Percentiles rank a stretch among this genome's conserved stretches.
phyloP scores from a whole-genome alignment of 768 basidiomycete genomes.

The Melanogaster broomeanus region DNA sequence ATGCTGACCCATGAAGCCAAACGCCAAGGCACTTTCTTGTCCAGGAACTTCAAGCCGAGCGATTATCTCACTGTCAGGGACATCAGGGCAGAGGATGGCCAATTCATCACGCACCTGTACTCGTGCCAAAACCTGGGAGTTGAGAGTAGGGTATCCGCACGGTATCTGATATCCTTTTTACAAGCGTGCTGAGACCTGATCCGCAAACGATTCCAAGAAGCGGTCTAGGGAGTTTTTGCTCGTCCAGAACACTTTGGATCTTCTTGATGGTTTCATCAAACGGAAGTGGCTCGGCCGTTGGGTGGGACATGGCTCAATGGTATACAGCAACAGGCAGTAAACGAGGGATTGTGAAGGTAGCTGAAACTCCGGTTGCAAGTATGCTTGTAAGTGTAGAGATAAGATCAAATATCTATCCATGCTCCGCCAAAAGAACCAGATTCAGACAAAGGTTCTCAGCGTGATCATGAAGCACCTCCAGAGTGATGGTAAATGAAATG shows the following conservation, averaged over 20 bases:
- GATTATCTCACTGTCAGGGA: not conserved
- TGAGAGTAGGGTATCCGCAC: conserved; percentile 64
- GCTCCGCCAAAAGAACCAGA: too few species aligned
- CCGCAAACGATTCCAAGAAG: conserved; percentile 85
- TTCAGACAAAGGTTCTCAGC: too few species aligned
- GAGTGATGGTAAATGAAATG: too few species aligned
- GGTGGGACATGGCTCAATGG: conserved; percentile 12
- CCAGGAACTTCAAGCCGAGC: conserved; percentile 59
- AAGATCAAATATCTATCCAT: too few species aligned
- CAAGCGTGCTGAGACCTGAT: conserved; percentile 79
- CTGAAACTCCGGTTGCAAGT: too few species aligned
- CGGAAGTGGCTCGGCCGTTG: conserved; percentile 14
- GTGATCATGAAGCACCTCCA: too few species aligned
- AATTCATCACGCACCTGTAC: conserved; percentile 57
- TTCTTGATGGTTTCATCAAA: conserved; percentile 31
- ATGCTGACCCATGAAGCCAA: conserved; percentile 68
- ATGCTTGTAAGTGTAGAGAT: too few species aligned
- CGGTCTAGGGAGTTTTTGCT: conserved; percentile 48
- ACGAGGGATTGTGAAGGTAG: too few species aligned
- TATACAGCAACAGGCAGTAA: too few species aligned
- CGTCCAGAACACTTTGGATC: conserved; percentile 25
- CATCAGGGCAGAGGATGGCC: not conserved
- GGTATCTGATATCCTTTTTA: conserved; percentile 54
- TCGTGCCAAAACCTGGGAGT: conserved; percentile 73
- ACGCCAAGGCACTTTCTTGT: conserved; percentile 78